Percentiles rank a stretch among this genome's conserved stretches.
These are phyloP conservation scores for Linnemannia schmuckeri DNA, from an alignment of 192 early-diverging fungal species.

Conservation along the genomic window DNA sequence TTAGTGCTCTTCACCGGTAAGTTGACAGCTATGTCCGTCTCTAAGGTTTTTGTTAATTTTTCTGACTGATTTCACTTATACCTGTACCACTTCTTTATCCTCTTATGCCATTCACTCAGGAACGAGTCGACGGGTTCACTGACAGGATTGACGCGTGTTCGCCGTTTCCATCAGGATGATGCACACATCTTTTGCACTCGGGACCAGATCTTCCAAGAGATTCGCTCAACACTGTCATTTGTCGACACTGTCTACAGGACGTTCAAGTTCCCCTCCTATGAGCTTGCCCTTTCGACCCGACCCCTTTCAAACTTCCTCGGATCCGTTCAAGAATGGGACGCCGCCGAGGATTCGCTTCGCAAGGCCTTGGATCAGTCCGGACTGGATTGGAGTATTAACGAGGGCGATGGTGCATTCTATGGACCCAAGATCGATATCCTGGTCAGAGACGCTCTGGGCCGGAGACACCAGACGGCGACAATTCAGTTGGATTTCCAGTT, in stretches of 20 bases:
- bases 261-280: constrained; percentile 84
- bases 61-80: not conserved
- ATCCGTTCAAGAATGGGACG: constrained; percentile 77
- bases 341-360: constrained; percentile 80
- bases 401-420: constrained; percentile 96
- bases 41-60: not conserved
- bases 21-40: not conserved
- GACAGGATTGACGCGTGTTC: constrained; percentile 90
- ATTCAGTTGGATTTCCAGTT: constrained; percentile 97
- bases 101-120: constrained; percentile 53
- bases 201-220: constrained; percentile 85
- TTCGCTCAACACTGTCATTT: constrained; percentile 80
- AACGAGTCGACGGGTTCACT: constrained; percentile 94
- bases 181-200: constrained; percentile 95
- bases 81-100: not conserved
- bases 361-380: constrained; percentile 76
- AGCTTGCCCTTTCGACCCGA: constrained; percentile 85
- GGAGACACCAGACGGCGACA: constrained; percentile 94
- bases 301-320: constrained; percentile 84
- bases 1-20: constrained; percentile 92
- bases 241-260: constrained; percentile 83
- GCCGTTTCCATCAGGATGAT: constrained; percentile 97
- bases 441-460: constrained; percentile 83
- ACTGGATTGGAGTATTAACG: constrained; percentile 76
- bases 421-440: constrained; percentile 96